A percentile compares a stretch with the other conserved stretches of the same genome.
Conservation (phyloP, 2,329 filamentous ascomycete genomes). For the Aspergillus sp. region DNA sequence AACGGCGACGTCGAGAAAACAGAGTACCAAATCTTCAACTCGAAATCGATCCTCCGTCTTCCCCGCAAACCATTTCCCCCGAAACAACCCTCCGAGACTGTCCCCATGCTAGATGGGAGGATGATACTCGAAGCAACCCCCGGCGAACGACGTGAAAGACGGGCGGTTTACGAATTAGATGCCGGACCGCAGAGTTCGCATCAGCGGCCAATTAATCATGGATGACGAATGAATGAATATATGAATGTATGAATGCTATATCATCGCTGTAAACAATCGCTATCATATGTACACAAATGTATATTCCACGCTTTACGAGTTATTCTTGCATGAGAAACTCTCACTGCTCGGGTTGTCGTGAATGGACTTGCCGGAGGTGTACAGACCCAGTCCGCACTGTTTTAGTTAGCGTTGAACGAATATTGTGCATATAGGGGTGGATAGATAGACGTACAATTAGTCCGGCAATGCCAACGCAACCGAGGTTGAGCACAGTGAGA, state of each 20-base stretch:
- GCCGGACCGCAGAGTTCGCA: constrained; percentile 12
- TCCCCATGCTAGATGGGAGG: constrained; percentile 15
- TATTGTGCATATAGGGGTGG: background rate
- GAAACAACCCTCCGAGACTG: background rate
- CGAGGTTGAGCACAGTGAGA: constrained; percentile 6
- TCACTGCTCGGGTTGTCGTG: constrained; percentile 5
- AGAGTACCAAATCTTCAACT: background rate
- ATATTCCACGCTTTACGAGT: constrained; percentile 3
- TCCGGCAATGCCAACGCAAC: constrained; percentile 4
- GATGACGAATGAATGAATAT: background rate
- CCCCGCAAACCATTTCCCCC: constrained; percentile 11
- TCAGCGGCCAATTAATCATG: constrained; percentile 14
- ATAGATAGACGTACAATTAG: constrained; percentile 6
- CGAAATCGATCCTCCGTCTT: too few species aligned
- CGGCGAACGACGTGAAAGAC: background rate
- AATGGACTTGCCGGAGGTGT: constrained; percentile 10
- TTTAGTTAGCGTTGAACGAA: background rate
- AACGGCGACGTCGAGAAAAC: background rate
- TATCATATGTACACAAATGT: background rate
- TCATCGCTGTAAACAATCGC: background rate
- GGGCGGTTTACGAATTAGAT: constrained; percentile 14
- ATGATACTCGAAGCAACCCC: constrained; percentile 15
- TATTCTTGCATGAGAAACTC: constrained; percentile 12
- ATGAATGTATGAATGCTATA: background rate
- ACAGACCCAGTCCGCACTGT: constrained; percentile 9